These are phyloP conservation scores for Monascus ruber DNA, from an alignment of 2,329 filamentous ascomycete species.

Conservation along the genomic window DNA sequence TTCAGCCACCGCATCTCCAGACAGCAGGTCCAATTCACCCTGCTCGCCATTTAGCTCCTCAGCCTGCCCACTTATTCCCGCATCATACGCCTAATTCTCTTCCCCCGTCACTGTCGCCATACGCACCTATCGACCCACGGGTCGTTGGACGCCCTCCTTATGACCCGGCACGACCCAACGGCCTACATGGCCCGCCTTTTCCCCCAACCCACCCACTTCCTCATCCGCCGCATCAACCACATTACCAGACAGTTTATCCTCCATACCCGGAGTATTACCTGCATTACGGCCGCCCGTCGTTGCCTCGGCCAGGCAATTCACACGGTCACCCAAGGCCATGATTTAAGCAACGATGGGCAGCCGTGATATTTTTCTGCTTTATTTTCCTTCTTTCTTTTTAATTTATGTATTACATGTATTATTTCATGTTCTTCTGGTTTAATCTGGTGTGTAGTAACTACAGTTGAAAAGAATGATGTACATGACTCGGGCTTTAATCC, in stretches of 20 bases:
- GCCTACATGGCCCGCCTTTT: conserved; percentile 5
- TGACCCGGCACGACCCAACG: neutral
- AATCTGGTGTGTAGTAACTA: too few relatives aligned
- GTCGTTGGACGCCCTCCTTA: conserved; percentile 3
- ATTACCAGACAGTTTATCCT: conserved; percentile 9
- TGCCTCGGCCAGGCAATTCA: conserved; percentile 6
- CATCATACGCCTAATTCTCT: conserved; percentile 10
- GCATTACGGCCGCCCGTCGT: conserved; percentile 7
- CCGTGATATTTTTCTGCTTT: neutral
- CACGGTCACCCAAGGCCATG: neutral
- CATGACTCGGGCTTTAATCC: too few relatives aligned
- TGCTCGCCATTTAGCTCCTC: conserved; percentile 3
- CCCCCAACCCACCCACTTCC: conserved; percentile 6
- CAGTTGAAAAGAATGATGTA: too few relatives aligned
- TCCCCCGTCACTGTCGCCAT: conserved; percentile 13
- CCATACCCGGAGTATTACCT: conserved; percentile 14
- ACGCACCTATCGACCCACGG: conserved; percentile 18
- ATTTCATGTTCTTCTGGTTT: too few relatives aligned
- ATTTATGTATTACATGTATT: neutral
- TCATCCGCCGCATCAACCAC: conserved; percentile 9
- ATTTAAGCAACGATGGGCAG: neutral
- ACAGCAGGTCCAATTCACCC: neutral
- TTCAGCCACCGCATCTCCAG: neutral
- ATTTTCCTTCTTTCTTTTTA: conserved; percentile 1
- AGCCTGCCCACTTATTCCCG: conserved; percentile 4